Percentiles rank a stretch among this genome's conserved stretches.
phyloP scores from a whole-genome alignment of 2,329 filamentous ascomycete genomes.

The Clarireedia paspali region DNA sequence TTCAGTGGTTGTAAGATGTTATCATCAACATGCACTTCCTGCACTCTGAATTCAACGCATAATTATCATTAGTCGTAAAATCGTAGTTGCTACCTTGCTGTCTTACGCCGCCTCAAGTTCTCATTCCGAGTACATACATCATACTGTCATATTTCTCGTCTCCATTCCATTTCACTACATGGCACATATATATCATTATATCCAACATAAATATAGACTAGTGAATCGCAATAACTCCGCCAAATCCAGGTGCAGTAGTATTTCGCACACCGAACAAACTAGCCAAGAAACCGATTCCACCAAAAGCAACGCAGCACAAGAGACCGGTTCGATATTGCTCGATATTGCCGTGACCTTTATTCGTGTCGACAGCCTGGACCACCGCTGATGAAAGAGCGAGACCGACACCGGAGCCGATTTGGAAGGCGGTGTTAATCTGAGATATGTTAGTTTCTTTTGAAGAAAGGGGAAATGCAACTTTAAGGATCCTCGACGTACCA shows the following conservation, averaged over 20 bases:
- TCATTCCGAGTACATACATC: background rate
- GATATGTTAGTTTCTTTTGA: background rate
- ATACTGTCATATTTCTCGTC: background rate
- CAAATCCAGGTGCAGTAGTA: constrained; percentile 1
- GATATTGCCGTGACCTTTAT: constrained; percentile 28
- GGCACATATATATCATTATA: background rate
- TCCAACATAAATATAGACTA: background rate
- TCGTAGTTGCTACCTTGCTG: too few relatives aligned
- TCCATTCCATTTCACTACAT: too few relatives aligned
- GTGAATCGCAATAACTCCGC: background rate
- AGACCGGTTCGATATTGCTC: constrained; percentile 34
- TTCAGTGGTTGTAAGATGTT: too few relatives aligned
- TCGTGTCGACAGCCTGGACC: constrained; percentile 32
- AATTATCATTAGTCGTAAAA: too few relatives aligned
- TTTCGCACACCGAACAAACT: constrained; percentile 21
- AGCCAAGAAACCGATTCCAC: constrained; percentile 30
- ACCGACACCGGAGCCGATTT: constrained; percentile 35
- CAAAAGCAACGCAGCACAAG: constrained; percentile 36
- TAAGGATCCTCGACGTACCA: constrained; percentile 14
- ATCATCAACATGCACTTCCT: too few relatives aligned
- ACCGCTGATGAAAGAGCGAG: constrained; percentile 34
- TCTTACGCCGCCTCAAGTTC: too few relatives aligned
- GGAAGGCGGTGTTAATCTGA: constrained; percentile 35
- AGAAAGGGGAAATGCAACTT: background rate
- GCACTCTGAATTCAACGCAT: too few relatives aligned